These are phyloP conservation scores for Tuber umbilicatum DNA, from an alignment of 495 filamentous ascomycete genomes.

Conservation along the genomic window DNA sequence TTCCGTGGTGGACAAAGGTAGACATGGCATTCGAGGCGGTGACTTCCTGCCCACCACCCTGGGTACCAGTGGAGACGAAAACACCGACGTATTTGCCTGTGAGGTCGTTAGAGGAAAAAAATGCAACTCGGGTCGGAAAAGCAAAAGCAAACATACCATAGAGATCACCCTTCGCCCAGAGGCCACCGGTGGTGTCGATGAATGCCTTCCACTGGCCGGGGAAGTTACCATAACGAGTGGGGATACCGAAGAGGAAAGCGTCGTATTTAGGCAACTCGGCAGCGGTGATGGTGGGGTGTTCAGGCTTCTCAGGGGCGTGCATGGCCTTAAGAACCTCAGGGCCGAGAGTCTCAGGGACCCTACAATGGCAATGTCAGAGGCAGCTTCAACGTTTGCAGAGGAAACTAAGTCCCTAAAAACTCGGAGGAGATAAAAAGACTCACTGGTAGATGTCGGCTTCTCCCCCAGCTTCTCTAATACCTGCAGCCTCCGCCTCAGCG, in stretches of 20 bases:
- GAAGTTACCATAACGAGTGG: slow-evolving; percentile 98
- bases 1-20: slow-evolving; percentile 87
- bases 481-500: slow-evolving; percentile 82
- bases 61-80: slow-evolving; percentile 76
- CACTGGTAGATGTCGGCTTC: slow-evolving; percentile 74
- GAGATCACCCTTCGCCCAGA: slow-evolving; percentile 47
- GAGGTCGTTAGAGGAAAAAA: not conserved
- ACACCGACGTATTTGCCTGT: slow-evolving; percentile 84
- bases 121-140: not conserved
- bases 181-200: slow-evolving; percentile 55
- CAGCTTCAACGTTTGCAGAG: not conserved
- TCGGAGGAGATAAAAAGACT: slow-evolving; percentile 30
- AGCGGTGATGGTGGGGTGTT: slow-evolving; percentile 58
- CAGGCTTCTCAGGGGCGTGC: slow-evolving; percentile 74
- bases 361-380: slow-evolving; percentile 39
- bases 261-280: slow-evolving; percentile 69
- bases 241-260: slow-evolving; percentile 89
- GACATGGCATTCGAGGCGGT: slow-evolving; percentile 76
- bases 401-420: slow-evolving; percentile 2
- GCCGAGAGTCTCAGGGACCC: slow-evolving; percentile 78
- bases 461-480: slow-evolving; percentile 83
- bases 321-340: slow-evolving; percentile 78
- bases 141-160: not conserved
- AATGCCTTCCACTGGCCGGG: slow-evolving; percentile 82
- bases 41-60: slow-evolving; percentile 88